Conservation (phyloP, 169 alveolate species). For the Plasmodium cynomolgi region DNA sequence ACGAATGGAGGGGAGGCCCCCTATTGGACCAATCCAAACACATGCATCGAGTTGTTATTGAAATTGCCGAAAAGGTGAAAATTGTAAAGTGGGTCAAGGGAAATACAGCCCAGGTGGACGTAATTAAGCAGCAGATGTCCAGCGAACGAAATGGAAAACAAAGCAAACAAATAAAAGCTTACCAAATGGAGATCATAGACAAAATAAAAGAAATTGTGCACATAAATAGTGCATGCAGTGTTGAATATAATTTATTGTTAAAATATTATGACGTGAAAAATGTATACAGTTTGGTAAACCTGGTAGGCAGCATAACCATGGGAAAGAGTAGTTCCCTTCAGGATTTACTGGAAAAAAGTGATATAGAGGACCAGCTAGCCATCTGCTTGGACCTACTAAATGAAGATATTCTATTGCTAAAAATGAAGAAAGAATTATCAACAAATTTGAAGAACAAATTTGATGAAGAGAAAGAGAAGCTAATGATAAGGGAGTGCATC, state of each 20-base stretch:
- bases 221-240: slow-evolving; percentile 2
- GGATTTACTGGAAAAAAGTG: slow-evolving; percentile 65
- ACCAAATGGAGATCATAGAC: slow-evolving; percentile 44
- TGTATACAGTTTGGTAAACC: slow-evolving; percentile 23
- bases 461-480: slow-evolving; percentile 79
- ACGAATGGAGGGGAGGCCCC: neutral
- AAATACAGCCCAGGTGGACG: slow-evolving; percentile 4
- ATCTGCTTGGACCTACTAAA: slow-evolving; percentile 75
- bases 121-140: neutral
- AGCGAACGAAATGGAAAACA: neutral
- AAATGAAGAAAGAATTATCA: slow-evolving; percentile 79
- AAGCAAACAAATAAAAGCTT: slow-evolving; percentile 23
- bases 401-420: slow-evolving; percentile 80
- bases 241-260: slow-evolving; percentile 48
- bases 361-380: slow-evolving; percentile 74
- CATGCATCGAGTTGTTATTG: slow-evolving; percentile 11
- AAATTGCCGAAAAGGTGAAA: slow-evolving; percentile 16
- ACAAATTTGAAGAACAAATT: slow-evolving; percentile 75
- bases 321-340: slow-evolving; percentile 65
- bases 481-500: slow-evolving; percentile 77
- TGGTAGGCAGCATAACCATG: slow-evolving; percentile 52
- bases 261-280: slow-evolving; percentile 55
- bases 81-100: slow-evolving; percentile 35
- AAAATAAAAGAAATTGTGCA: slow-evolving; percentile 54
- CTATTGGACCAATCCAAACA: neutral